Base-by-base conservation (phyloP, 345 rosid species). In the Geranium brycei region DNA sequence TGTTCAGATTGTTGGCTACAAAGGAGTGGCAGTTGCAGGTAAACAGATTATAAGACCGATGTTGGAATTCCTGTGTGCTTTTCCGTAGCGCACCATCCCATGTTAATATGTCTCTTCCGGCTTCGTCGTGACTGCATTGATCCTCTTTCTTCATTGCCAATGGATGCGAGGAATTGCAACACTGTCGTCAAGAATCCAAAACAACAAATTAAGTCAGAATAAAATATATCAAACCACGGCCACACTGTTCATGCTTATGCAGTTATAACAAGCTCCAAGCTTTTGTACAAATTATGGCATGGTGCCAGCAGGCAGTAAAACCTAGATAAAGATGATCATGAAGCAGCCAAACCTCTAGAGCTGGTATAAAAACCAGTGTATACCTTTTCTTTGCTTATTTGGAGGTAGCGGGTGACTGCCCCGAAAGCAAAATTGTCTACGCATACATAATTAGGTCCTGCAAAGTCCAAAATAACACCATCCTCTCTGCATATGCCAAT, bases 1-100 rank as follows among this genome's bases (percentile, higher is more conserved):
- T 83, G 81, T 93, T 93, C 51, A 93, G 72, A 76, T 82, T 87
- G 81, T 87, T 87, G 72, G 89, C 99, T 16, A 93, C 99, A 73
- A 86, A 90, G 5, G 95, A 93, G 72, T 93, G 99, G 80, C 95
- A 93, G 75, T 93, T 93, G 84, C 97, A 93, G 17, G 96, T 88
- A 67, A 93, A 79, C 63, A 93, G 91, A 72, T 80, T 86, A 71
- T 93, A 93, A 0, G 89, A 62, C 5, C 72, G 77, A 69, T 90
- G 97, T 66, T 93, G 97, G 78, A 84, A 93, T 76, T 86, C 96
- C 73, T 78, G 90, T 10, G 80, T 90, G 66, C 90, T 72, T 70
- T 88, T 87, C 35, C 73, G 78, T 30, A 93, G 74, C 4, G 86
- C 89, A 62, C 75, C 85, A 41, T 90, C 91, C 99, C 99, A 93